phyloP scores from a whole-genome alignment of 2,329 filamentous ascomycete species.

The Stagonosporopsis rhizophila region DNA sequence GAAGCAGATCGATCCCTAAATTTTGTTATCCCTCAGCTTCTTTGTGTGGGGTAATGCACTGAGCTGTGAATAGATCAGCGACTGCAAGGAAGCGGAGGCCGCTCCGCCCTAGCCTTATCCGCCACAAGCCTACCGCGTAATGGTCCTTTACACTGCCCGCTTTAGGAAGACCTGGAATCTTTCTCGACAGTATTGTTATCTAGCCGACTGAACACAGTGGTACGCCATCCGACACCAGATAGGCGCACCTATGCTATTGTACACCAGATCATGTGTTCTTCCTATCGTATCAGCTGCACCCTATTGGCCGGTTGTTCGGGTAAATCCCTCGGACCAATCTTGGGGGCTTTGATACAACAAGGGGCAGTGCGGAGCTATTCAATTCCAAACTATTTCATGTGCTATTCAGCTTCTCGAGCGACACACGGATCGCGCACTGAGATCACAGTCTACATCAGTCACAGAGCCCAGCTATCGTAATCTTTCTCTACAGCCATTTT shows the following conservation, averaged over 20 bases:
- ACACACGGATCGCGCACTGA: not conserved
- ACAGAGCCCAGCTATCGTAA: not conserved
- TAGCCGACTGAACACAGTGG: not conserved
- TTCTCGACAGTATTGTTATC: constrained; percentile 1
- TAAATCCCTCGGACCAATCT: not conserved
- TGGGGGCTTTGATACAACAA: not conserved
- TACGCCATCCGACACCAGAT: constrained; percentile 7
- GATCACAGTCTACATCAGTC: not conserved
- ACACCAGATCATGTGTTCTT: constrained; percentile 3
- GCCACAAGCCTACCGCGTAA: not conserved
- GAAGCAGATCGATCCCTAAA: not conserved
- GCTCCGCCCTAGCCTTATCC: not conserved
- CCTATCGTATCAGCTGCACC: not conserved
- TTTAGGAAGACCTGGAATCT: not conserved
- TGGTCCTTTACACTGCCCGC: not conserved
- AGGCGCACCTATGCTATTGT: not conserved
- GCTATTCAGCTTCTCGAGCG: not conserved
- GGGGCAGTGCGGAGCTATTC: not conserved
- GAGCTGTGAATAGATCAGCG: not conserved
- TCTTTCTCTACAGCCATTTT: not conserved
- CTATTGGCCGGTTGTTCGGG: not conserved
- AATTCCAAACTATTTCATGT: constrained; percentile 2
- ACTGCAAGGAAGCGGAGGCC: not conserved
- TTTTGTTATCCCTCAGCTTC: not conserved
- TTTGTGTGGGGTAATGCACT: not conserved